These are phyloP conservation scores for Phytophthora hibernalis DNA, from an alignment of 352 stramenopile genomes.

Conservation along the genomic window DNA sequence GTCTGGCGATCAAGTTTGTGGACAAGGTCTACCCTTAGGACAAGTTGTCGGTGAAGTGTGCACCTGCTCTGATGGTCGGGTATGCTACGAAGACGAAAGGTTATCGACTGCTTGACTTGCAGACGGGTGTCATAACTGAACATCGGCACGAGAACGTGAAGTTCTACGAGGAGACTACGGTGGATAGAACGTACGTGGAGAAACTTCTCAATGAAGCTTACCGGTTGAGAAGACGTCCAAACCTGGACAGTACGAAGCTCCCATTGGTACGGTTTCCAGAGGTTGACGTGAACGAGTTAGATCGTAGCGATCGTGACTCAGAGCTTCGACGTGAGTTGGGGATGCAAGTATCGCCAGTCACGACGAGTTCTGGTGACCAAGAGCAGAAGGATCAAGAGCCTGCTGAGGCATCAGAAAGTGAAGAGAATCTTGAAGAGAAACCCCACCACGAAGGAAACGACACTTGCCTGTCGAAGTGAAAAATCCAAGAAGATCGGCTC, in stretches of 20 bases:
- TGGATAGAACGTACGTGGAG: conserved; percentile 15
- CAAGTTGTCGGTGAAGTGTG: conserved; percentile 17
- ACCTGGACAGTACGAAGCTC: conserved; percentile 10
- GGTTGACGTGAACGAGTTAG: conserved; percentile 10
- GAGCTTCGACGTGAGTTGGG: background rate
- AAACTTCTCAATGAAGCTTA: conserved; percentile 18
- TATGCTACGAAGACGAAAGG: conserved; percentile 20
- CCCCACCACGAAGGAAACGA: conserved; percentile 3
- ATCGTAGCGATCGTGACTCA: background rate
- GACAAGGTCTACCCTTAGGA: conserved; percentile 16
- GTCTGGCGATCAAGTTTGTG: conserved; percentile 16
- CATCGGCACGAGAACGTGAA: conserved; percentile 17
- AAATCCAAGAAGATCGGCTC: background rate
- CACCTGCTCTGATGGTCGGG: conserved; percentile 7
- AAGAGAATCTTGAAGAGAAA: conserved; percentile 24
- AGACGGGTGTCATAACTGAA: conserved; percentile 11
- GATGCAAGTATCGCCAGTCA: background rate
- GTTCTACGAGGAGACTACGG: conserved; percentile 23
- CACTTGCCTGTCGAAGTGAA: conserved; percentile 22
- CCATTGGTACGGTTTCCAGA: conserved; percentile 5
- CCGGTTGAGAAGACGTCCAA: conserved; percentile 5
- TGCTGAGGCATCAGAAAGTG: background rate
- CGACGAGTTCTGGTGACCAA: background rate
- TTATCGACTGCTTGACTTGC: conserved; percentile 19
- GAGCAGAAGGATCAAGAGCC: background rate